These are phyloP conservation scores for Lactarius trivialis DNA, from an alignment of 768 basidiomycete species.

Conservation along the genomic window DNA sequence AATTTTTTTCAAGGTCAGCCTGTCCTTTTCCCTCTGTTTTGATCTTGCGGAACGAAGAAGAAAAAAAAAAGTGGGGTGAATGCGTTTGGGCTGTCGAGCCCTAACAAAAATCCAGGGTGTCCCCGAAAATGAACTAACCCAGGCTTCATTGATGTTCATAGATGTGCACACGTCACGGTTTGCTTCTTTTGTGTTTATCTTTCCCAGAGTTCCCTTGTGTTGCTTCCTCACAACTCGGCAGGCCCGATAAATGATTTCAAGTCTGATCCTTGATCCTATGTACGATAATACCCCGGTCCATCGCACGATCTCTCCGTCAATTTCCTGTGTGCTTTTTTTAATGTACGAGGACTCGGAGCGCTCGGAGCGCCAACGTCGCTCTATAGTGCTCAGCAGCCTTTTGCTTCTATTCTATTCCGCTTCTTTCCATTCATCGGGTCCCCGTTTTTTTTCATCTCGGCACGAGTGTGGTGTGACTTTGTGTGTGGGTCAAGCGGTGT, in stretches of 20 bases:
- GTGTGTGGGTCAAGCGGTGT: neutral
- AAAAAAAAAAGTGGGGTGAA: neutral
- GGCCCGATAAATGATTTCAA: neutral
- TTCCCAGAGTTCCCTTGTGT: neutral
- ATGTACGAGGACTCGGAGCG: slow-evolving; percentile 9
- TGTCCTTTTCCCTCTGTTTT: neutral
- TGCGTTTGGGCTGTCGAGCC: neutral
- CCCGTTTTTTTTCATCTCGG: neutral
- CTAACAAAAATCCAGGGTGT: neutral
- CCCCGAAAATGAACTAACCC: neutral
- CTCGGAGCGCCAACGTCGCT: neutral
- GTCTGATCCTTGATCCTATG: neutral
- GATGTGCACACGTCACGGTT: neutral
- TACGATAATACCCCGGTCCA: neutral
- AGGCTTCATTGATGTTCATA: neutral
- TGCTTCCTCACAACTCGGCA: neutral
- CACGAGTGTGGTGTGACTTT: neutral
- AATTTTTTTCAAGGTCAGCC: neutral
- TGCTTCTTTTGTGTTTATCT: neutral
- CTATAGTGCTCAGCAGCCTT: neutral
- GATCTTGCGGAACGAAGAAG: neutral
- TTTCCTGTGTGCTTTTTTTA: neutral
- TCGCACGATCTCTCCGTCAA: neutral
- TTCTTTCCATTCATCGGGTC: neutral
- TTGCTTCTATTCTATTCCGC: slow-evolving; percentile 3